These are phyloP conservation scores for Geotrichum macrosporum DNA, from an alignment of 1,139 yeast genomes.

Conservation along the genomic window DNA sequence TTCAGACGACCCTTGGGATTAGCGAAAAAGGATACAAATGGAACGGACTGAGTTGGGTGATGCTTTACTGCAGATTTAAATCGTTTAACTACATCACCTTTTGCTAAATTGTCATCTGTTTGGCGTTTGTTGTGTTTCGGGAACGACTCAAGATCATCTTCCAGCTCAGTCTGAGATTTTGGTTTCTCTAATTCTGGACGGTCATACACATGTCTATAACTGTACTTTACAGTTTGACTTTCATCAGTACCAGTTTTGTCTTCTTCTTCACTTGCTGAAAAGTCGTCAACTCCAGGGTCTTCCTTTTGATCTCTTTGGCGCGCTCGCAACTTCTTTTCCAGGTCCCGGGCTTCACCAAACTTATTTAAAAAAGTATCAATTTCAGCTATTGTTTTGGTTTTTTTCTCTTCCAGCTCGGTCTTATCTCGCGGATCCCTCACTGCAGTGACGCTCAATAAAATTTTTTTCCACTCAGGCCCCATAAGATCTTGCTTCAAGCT, in stretches of 20 bases:
- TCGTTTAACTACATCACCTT: not conserved
- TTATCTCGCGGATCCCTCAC: constrained; percentile 46
- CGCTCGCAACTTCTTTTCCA: constrained; percentile 9
- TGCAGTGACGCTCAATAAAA: constrained; percentile 52
- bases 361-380: constrained; percentile 47
- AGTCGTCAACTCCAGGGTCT: constrained; percentile 19
- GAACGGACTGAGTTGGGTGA: constrained; percentile 4
- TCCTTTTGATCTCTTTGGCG: constrained; percentile 5
- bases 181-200: not conserved
- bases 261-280: constrained; percentile 8
- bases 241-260: not conserved
- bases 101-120: not conserved
- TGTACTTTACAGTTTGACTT: not conserved
- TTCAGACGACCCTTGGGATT: constrained; percentile 24
- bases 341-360: constrained; percentile 26
- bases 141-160: constrained; percentile 3
- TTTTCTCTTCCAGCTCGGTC: constrained; percentile 50
- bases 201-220: constrained; percentile 15
- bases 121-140: not conserved
- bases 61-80: not conserved
- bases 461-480: constrained; percentile 54
- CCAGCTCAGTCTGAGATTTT: constrained; percentile 1
- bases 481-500: constrained; percentile 45
- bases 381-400: constrained; percentile 49
- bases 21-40: constrained; percentile 26